phyloP scores from a whole-genome alignment of 1,284 basidiomycete species.

The Fomitiporia mediterranea region DNA sequence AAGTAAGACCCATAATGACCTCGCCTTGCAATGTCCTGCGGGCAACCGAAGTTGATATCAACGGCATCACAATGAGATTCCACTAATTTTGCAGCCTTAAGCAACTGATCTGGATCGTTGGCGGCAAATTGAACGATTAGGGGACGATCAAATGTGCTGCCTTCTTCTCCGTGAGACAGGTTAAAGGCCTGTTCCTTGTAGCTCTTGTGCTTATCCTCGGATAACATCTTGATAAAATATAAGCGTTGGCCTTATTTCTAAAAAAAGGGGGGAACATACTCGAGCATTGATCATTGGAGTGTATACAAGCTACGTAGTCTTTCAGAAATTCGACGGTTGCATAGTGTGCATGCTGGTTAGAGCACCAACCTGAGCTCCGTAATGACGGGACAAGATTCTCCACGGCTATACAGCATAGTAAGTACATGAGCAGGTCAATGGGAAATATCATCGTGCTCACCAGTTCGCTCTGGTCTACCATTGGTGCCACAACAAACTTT shows the following conservation, averaged over 20 bases:
- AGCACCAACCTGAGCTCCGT: conserved; percentile 66
- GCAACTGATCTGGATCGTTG: conserved; percentile 78
- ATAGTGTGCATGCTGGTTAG: conserved; percentile 17
- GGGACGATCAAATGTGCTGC: conserved; percentile 65
- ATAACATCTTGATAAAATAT: conserved; percentile 10
- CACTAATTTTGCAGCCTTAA: conserved; percentile 71
- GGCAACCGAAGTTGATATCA: conserved; percentile 95
- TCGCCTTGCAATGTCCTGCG: conserved; percentile 88
- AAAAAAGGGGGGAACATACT: conserved; percentile 32
- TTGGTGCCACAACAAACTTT: conserved; percentile 88
- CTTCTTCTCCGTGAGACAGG: conserved; percentile 16
- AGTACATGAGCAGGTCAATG: conserved; percentile 16
- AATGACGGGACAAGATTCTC: conserved; percentile 83
- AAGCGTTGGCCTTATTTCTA: not conserved
- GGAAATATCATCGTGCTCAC: conserved; percentile 46
- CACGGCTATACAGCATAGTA: conserved; percentile 62
- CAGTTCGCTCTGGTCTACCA: conserved; percentile 97
- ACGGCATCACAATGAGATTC: conserved; percentile 84
- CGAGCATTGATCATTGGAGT: conserved; percentile 98
- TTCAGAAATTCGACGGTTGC: conserved; percentile 6
- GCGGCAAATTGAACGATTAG: conserved; percentile 93
- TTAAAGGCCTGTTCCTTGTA: conserved; percentile 19
- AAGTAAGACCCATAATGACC: conserved; percentile 90
- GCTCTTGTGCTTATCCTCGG: conserved; percentile 10
- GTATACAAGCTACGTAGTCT: conserved; percentile 63